Base-by-base conservation (phyloP, 2,329 filamentous ascomycete genomes). In the Fusarium transvaalense region DNA sequence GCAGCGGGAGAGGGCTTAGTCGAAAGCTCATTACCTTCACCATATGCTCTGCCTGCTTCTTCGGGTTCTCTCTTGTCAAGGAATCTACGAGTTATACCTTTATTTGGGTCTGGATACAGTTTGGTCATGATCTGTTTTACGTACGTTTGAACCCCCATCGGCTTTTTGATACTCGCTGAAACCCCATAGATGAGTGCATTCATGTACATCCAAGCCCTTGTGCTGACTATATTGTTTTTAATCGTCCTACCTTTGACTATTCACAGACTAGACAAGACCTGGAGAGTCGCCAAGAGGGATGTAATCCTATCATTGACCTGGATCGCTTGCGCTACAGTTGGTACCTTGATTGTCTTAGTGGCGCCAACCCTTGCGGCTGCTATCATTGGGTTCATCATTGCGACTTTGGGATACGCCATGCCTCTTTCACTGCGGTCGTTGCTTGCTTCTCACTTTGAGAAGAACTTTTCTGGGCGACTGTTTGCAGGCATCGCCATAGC, bases 31-130 rank as follows among this genome's bases (percentile, higher is more conserved):
- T 19, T 14, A 43, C 42, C 3, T 25, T 59, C 17, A 5, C 19
- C 7, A 37, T 32, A 37, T 59, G 57, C 6, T 37, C 51, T 41
- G 10, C 32, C 5, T 61, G 57, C 15, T 59, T 61, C 19, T 61
- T 60, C 13, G 19, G 57, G 4, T 50, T 51, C 23, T 25, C 51
- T 15, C 9, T 23, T n/a, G 37, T 43, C 6, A 51, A 14, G 2
- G 43, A 38, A 15, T 42, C 55, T 17, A 21, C 27, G 0, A 17
- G 10, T 5, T 61, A 59, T 4, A n/a, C 57, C 2, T n/a, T 59
- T 10, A 38, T 38, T 23, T 61, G 57, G 57, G 31, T 59, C 1
- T 61, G 35, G 27, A 6, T 32, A 14, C 31, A 14, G 1, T 42
- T 61, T 51, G 35, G 15, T 5, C 42, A 61, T 12, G n/a, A 46